Percentiles rank a stretch among this genome's conserved stretches.
phyloP scores from a whole-genome alignment of 345 rosid species.

The Cardamine resedifolia region DNA sequence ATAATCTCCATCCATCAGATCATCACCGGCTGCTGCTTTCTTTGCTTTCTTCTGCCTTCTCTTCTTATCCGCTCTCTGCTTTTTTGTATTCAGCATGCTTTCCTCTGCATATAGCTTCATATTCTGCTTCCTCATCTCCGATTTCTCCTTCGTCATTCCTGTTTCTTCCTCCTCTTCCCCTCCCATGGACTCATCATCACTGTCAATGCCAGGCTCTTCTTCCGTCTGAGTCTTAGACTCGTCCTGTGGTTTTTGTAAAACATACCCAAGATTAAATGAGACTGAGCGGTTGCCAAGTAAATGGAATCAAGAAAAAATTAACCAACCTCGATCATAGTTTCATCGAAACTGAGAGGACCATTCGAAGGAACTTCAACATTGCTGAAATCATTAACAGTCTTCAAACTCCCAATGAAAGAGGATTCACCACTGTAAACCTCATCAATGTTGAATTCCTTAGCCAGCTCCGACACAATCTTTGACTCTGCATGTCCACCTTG shows the following conservation, averaged over 20 bases:
- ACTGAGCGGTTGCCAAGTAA: not conserved
- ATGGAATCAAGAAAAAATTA: not conserved
- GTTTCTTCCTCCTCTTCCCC: conserved; percentile 38
- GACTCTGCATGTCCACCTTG: conserved; percentile 73
- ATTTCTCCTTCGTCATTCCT: conserved; percentile 41
- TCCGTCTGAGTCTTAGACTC: conserved; percentile 12
- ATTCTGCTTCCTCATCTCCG: conserved; percentile 56
- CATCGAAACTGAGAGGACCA: conserved; percentile 63
- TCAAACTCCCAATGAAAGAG: conserved; percentile 87
- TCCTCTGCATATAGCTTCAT: conserved; percentile 65
- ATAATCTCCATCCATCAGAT: conserved; percentile 65
- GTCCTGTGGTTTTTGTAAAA: conserved; percentile 22
- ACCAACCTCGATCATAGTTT: conserved; percentile 76
- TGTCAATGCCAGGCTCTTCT: conserved; percentile 9
- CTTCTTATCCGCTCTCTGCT: conserved; percentile 76
- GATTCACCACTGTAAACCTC: conserved; percentile 80
- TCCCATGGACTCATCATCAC: conserved; percentile 49
- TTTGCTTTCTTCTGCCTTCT: conserved; percentile 65
- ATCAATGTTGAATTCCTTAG: conserved; percentile 78
- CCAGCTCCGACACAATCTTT: conserved; percentile 65
- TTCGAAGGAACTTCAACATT: conserved; percentile 77
- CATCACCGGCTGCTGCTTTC: conserved; percentile 44
- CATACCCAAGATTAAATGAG: not conserved
- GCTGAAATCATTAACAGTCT: conserved; percentile 61
- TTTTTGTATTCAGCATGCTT: conserved; percentile 71